Conservation (phyloP, 2,329 filamentous ascomycete genomes). For the Fusarium gaditjirri region DNA sequence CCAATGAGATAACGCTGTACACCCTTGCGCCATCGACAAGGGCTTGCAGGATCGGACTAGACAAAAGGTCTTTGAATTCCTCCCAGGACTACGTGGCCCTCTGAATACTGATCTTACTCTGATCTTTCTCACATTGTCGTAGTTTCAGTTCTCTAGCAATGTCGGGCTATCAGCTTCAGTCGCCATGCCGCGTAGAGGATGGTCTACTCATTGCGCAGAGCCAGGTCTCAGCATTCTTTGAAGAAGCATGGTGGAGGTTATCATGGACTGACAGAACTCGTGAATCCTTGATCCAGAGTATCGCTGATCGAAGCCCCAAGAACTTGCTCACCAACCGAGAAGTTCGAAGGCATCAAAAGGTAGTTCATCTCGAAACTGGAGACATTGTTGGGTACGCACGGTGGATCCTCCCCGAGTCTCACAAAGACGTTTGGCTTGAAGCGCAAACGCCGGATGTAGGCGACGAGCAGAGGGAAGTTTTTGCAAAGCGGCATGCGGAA, state of each 20-base stretch:
- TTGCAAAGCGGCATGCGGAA: neutral
- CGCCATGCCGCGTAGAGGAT: constrained; percentile 15
- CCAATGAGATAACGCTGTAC: neutral
- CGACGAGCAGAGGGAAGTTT: neutral
- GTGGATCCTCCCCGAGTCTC: constrained; percentile 27
- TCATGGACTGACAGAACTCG: constrained; percentile 20
- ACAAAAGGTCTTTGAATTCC: neutral
- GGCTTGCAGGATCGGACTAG: neutral
- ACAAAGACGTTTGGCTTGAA: constrained; percentile 11
- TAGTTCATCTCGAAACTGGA: constrained; percentile 29
- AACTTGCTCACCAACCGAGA: constrained; percentile 28
- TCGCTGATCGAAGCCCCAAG: constrained; percentile 24
- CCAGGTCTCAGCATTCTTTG: constrained; percentile 34
- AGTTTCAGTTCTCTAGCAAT: neutral
- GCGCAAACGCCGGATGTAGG: constrained; percentile 29
- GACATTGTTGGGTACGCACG: constrained; percentile 40
- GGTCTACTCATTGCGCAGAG: constrained; percentile 19
- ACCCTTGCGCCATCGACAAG: neutral
- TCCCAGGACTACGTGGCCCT: neutral
- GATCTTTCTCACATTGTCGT: neutral
- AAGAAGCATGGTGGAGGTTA: constrained; percentile 36
- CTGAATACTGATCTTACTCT: neutral
- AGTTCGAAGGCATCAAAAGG: constrained; percentile 34
- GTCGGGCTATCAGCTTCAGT: constrained; percentile 9
- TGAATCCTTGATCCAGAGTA: constrained; percentile 22